Evolutionary conservation across 108 stramenopile genomes (phyloP), one percentile per base, ranked within the genome.

Genomic region (Nannochloropsis gaditana): DNA sequence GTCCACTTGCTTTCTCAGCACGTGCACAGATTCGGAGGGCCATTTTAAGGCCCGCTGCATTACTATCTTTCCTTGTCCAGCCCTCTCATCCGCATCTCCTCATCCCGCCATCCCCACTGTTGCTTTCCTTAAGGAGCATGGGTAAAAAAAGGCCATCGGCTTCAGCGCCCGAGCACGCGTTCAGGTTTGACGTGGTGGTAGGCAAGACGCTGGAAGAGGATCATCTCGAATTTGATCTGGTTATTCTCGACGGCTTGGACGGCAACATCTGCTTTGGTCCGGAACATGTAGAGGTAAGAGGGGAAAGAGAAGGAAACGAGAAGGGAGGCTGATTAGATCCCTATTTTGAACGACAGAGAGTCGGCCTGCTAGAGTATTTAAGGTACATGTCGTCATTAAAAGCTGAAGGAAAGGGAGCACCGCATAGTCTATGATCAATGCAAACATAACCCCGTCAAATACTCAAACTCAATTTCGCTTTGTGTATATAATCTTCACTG

Each of bases 271-370:
- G 59, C 59, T 73, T 15, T 15, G 59, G n/a, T 2, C 59, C 59
- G 59, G 59, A 73, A n/a, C 59, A 73, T 73, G 59, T 73, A n/a
- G 19, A 73, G 15, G 59, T 73, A 73, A 73, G 59, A n/a, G n/a
- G 59, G n/a, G 59, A 8, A n/a, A 73, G n/a, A 73, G 6, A 73
- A 73, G 59, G 59, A 73, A n/a, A n/a, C 1, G n/a, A n/a, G 59
- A n/a, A 73, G 59, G 3, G 59, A 4, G 6, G 59, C n/a, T 73
- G 8, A 73, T 73, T 73, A 31, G 31, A 31, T 31, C 31, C 31
- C 31, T 31, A 31, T 31, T 31, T 31, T 1, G 31, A 31, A 31
- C 31, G 31, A 31, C 0, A 1, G 31, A 31, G 0, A 31, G 31
- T 31, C 31, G 31, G 31, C 31, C 1, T 31, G 1, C 31, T 31